Base-by-base conservation (phyloP, 2,329 filamentous ascomycete genomes). In the Colletotrichum theobromicola region DNA sequence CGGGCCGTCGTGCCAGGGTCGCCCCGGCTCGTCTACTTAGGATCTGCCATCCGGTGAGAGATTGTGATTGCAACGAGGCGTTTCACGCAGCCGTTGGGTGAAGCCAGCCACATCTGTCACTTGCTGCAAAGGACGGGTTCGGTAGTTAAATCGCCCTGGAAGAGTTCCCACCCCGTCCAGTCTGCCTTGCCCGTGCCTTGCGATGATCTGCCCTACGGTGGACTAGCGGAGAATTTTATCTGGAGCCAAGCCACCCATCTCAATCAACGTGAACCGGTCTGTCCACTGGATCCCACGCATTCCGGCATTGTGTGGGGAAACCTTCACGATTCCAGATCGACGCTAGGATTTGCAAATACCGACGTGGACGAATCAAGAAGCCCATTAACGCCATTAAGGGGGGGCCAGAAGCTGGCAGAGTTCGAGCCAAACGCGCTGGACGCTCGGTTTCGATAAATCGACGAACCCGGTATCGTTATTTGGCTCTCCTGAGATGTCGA, bases 101-200 rank as follows among this genome's bases (percentile, higher is more conserved):
- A 37, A 18, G 12, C 21, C 66, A 32, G 34, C 21, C 34, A 61
- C 32, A 46, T 58, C 28, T 55, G 42, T 28, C 35, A 53, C 13
- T 30, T 24, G 15, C 16, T 28, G 63, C 28, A 21, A 21, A 60
- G 28, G 50, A 67, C 16, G 21, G 21, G 24, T 34, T 50, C 32
- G 65, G 63, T 57, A 50, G 53, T 28, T 28, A 57, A 57, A 12
- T 57, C 13, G 16, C n/a, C 24, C 46, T 50, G 50, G 42, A 50
- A 50, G 24, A 21, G 57, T 60, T n/a, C n/a, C 18, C 28, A 32
- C 57, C 26, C 18, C 50, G 35, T 37, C 66, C 28, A 42, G 70
- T 69, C 70, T 71, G 67, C 67, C 67, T 70, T 57, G 42, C 65
- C 42, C 65, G 46, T 63, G 64, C 30, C 70, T 67, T 63, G 57